Percentiles rank a stretch among this genome's conserved stretches.
Conservation (phyloP, 257 asterid species). For the Primulina huaijiensis region DNA sequence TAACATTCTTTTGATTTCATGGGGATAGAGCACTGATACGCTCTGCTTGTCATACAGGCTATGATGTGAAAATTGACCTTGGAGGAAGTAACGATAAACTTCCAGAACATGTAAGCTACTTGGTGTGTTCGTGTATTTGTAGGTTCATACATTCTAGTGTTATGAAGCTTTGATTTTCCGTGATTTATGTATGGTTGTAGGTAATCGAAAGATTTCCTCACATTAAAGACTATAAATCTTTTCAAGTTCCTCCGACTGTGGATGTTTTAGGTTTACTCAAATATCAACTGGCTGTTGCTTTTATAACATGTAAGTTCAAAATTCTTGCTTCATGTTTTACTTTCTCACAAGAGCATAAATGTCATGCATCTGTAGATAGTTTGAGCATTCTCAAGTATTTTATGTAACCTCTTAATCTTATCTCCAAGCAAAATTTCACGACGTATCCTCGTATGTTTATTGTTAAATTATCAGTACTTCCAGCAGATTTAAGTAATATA, state of each 20-base stretch:
- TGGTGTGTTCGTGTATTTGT: not conserved
- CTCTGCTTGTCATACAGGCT: constrained; percentile 44
- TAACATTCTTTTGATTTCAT: not conserved
- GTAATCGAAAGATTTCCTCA: constrained; percentile 80
- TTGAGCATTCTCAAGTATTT: constrained; percentile 5
- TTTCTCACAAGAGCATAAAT: not conserved
- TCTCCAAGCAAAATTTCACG: not conserved
- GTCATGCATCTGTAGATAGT: constrained; percentile 20
- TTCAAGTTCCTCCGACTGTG: constrained; percentile 49
- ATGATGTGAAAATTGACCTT: constrained; percentile 59
- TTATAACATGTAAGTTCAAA: constrained; percentile 54
- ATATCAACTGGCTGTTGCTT: constrained; percentile 75
- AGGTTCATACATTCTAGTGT: not conserved
- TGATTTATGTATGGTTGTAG: constrained; percentile 36
- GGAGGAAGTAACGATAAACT: constrained; percentile 45
- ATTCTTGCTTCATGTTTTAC: not conserved
- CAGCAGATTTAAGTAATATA: not conserved
- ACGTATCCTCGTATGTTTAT: not conserved
- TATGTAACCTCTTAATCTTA: constrained; percentile 2
- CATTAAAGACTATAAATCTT: constrained; percentile 52
- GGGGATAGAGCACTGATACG: constrained; percentile 9
- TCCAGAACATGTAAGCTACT: constrained; percentile 55
- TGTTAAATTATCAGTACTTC: not conserved
- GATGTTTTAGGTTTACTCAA: constrained; percentile 56
- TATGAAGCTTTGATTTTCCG: constrained; percentile 6